Evolutionary conservation across 768 basidiomycete genomes (phyloP).

Genomic region (Tulasnella sp.): DNA sequence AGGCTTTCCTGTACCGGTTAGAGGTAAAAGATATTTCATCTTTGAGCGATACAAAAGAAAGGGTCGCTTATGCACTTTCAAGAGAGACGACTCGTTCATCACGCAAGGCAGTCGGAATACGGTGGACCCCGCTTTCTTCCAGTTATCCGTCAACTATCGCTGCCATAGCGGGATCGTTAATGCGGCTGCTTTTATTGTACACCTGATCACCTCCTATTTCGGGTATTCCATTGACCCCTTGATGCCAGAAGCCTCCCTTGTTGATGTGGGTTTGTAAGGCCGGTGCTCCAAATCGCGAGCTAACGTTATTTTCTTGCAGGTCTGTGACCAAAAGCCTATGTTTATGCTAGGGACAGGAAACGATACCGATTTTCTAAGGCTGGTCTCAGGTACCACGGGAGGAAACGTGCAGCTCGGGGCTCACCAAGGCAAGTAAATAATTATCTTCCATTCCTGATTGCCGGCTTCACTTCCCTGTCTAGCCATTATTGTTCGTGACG

Average conservation of each 20-base stretch:
- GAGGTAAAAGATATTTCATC: too few species aligned
- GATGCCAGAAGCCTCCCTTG: neutral
- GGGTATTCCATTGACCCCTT: conserved; percentile 13
- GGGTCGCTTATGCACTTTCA: too few species aligned
- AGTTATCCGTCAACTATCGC: conserved; percentile 16
- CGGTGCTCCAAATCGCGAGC: too few species aligned
- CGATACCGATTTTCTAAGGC: neutral
- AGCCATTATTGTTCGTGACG: conserved; percentile 69
- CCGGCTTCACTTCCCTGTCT: too few species aligned
- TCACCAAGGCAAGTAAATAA: conserved; percentile 47
- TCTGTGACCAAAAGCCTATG: conserved; percentile 6
- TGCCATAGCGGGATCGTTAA: conserved; percentile 22
- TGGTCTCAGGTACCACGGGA: neutral
- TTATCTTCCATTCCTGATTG: too few species aligned
- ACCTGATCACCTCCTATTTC: neutral
- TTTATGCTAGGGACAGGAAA: neutral
- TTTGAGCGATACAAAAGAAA: too few species aligned
- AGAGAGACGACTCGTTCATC: neutral
- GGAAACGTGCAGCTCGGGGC: conserved; percentile 33
- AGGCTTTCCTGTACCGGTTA: neutral
- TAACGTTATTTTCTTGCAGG: too few species aligned
- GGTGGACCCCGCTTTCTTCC: conserved; percentile 3
- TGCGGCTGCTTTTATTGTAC: conserved; percentile 14
- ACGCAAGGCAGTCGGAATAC: neutral
- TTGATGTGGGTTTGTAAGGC: neutral